Evolutionary conservation across 805 yeast genomes (phyloP).

Genomic region (Myxozyma neotropica): DNA sequence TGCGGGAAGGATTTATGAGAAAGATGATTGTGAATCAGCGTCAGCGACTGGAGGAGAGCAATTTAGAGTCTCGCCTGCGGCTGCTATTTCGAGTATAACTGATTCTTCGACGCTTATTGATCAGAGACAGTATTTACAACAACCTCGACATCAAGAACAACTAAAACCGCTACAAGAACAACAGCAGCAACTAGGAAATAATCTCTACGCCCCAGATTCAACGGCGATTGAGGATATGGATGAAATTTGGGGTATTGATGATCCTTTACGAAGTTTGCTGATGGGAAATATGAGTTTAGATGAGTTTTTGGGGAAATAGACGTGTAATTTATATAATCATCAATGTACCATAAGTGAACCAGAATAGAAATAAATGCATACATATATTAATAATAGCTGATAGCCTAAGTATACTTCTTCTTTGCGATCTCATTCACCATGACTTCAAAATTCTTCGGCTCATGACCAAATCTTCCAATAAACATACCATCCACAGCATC

Average conservation of each 20-base stretch:
- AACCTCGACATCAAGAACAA: background rate
- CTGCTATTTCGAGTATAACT: too few species aligned
- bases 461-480: conserved; percentile 40
- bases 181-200: background rate
- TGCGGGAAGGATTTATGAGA: background rate
- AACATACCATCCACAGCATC: conserved; percentile 38
- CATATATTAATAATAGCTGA: too few species aligned
- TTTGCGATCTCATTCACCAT: conserved; percentile 34
- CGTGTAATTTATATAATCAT: background rate
- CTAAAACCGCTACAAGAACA: background rate
- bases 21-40: background rate
- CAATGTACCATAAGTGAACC: too few species aligned
- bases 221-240: background rate
- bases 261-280: conserved; percentile 22
- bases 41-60: background rate
- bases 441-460: conserved; percentile 32
- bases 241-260: conserved; percentile 5
- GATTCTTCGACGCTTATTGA: too few species aligned
- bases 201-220: background rate
- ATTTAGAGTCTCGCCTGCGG: too few species aligned
- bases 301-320: conserved; percentile 31
- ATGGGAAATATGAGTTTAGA: conserved; percentile 36
- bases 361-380: too few species aligned
- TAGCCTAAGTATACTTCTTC: conserved; percentile 1
- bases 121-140: too few species aligned